Conservation (phyloP, 177 flowering plant species). For the Telopea speciosissima region DNA sequence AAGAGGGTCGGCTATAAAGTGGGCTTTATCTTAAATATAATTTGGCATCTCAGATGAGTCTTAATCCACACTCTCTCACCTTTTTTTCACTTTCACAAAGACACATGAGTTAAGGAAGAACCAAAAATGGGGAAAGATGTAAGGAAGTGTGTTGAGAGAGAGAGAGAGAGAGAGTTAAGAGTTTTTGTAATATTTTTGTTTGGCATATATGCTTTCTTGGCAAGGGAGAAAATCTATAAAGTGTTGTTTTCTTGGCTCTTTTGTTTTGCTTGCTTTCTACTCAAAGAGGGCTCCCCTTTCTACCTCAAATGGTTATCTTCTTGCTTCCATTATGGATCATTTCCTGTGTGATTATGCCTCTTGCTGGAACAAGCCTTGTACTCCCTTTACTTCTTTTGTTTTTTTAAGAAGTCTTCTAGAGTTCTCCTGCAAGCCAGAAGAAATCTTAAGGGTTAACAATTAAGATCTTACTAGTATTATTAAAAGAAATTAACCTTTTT, state of each 20-base stretch:
- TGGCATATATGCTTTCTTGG: conserved; percentile 73
- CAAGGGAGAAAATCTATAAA: conserved; percentile 26
- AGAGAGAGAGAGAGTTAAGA: too few species aligned
- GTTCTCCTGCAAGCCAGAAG: too few species aligned
- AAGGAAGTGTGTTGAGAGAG: not conserved
- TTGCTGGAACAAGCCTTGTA: too few species aligned
- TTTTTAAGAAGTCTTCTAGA: too few species aligned
- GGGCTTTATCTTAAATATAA: not conserved
- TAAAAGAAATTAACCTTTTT: too few species aligned
- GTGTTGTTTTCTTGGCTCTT: conserved; percentile 12
- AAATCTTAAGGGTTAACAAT: too few species aligned
- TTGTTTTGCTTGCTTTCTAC: conserved; percentile 63
- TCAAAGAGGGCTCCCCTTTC: conserved; percentile 27
- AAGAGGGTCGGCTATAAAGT: conserved; percentile 19
- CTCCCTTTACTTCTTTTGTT: too few species aligned
- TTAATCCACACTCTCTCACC: conserved; percentile 15
- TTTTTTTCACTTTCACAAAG: not conserved
- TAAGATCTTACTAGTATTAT: too few species aligned
- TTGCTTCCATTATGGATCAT: too few species aligned
- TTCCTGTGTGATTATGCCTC: too few species aligned
- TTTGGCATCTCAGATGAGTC: conserved; percentile 31
- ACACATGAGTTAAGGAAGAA: conserved; percentile 23
- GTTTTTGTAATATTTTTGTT: conserved; percentile 1
- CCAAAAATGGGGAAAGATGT: not conserved
- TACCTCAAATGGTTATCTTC: too few species aligned